Conservation (phyloP, 306 rosid species). For the Spatholobus suberectus region DNA sequence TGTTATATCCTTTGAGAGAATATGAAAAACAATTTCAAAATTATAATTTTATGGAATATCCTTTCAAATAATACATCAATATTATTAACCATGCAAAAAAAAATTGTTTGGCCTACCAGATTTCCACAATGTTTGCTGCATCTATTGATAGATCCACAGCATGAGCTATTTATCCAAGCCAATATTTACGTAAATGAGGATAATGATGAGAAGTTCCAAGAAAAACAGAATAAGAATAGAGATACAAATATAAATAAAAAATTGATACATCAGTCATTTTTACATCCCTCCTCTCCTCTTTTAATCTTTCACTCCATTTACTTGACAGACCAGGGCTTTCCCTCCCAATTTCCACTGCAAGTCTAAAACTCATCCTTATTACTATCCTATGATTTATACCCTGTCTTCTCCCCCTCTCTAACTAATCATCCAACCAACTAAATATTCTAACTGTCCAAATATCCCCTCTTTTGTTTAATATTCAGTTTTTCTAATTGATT, state of each 20-base stretch:
- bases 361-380: neutral
- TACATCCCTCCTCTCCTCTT: neutral
- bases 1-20: neutral
- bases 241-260: neutral
- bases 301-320: neutral
- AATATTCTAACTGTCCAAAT: neutral
- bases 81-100: neutral
- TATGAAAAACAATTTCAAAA: neutral
- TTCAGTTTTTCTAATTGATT: neutral
- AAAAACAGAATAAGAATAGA: neutral
- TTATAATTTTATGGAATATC: neutral
- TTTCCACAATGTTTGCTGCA: neutral
- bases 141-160: neutral
- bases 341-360: neutral
- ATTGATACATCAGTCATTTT: neutral
- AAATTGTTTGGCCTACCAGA: neutral
- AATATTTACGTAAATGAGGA: neutral
- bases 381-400: neutral
- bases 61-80: neutral
- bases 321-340: neutral
- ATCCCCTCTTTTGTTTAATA: neutral
- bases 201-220: neutral
- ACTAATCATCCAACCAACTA: neutral
- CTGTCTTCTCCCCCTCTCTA: neutral
- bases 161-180: slow-evolving; percentile 1